Evolutionary conservation across 2,329 filamentous ascomycete species (phyloP).

Genomic region (Aulographum hederae): DNA sequence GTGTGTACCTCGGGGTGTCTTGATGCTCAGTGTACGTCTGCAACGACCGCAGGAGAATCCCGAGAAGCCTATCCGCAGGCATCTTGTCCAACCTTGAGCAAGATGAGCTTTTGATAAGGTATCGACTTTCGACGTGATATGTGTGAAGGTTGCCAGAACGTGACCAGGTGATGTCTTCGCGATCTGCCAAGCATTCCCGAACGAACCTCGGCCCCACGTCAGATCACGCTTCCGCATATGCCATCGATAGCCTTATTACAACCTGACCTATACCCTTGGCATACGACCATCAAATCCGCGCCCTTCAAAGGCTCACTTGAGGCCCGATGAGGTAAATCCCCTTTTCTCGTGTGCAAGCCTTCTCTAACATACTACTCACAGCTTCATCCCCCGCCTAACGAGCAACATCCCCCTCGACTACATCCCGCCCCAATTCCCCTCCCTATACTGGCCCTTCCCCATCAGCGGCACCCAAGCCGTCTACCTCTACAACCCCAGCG

Average conservation of each 20-base stretch:
- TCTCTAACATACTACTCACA: no score
- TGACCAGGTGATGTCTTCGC: no score
- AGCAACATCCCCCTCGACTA: conserved; percentile 39
- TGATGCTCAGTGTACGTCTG: conserved; percentile 39
- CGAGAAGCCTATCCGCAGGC: conserved; percentile 49
- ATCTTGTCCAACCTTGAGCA: no score
- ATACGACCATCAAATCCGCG: neutral
- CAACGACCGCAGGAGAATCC: conserved; percentile 45
- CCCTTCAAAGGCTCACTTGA: neutral
- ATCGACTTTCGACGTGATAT: no score
- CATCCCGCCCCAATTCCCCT: conserved; percentile 54
- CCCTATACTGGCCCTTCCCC: conserved; percentile 57
- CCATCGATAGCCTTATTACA: neutral
- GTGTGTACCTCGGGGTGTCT: conserved; percentile 37
- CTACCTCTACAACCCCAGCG: conserved; percentile 54
- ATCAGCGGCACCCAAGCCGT: conserved; percentile 33
- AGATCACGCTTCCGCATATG: neutral
- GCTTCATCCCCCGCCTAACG: conserved; percentile 25
- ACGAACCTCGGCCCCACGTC: no score
- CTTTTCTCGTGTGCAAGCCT: no score
- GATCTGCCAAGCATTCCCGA: no score
- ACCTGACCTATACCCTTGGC: neutral
- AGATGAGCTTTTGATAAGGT: no score
- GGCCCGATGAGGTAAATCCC: neutral
- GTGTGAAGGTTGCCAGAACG: no score